Base-by-base conservation (phyloP, 352 stramenopile species). In the Globisporangium canariense region DNA sequence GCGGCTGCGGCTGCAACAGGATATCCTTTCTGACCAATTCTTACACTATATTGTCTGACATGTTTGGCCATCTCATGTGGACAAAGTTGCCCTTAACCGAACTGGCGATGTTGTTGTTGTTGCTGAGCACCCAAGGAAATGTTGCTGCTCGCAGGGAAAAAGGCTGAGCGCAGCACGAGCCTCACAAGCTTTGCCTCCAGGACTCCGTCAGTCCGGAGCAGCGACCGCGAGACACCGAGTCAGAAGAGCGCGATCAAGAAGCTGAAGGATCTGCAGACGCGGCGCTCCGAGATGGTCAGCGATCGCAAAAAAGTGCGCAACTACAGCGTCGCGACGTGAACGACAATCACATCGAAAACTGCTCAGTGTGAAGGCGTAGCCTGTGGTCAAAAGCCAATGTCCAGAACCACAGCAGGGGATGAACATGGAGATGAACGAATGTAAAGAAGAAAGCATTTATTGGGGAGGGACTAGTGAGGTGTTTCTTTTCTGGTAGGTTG, bases 231-330 rank as follows among this genome's bases (percentile, higher is more conserved):
- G 65, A 92, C 85, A 11, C 62, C 60, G 5, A 88, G 81, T 50
- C 85, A 93, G 54, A 79, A 78, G 32, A 78, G 57, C 14, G 79
- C 69, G 20, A 82, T 89, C 56, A 80, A 80, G 54, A 91, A 89
- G 47, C 73, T 91, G 18, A 86, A 90, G 64, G 70, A 91, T 38
- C 52, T 94, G 54, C 85, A 93, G 52, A 73, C 70, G 36, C 90
- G 90, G 49, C 79, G 81, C 32, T 73, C 83, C 38, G 83, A 91
- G 67, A 91, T 94, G 83, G 80, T 78, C 14, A 74, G 69, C 0
- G 82, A 93, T 64, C 85, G 83, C 51, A 90, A 89, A 46, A 89
- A 88, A 50, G 83, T 94, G 34, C 78, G 85, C 53, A 94, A 94
- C 63, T 94, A 94, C 68, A 94, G 72, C 45, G 64, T 91, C 34